Evolutionary conservation across 2,329 filamentous ascomycete genomes (phyloP), one percentile per base, ranked within the genome.

Genomic region (Pseudogymnoascus sp.): DNA sequence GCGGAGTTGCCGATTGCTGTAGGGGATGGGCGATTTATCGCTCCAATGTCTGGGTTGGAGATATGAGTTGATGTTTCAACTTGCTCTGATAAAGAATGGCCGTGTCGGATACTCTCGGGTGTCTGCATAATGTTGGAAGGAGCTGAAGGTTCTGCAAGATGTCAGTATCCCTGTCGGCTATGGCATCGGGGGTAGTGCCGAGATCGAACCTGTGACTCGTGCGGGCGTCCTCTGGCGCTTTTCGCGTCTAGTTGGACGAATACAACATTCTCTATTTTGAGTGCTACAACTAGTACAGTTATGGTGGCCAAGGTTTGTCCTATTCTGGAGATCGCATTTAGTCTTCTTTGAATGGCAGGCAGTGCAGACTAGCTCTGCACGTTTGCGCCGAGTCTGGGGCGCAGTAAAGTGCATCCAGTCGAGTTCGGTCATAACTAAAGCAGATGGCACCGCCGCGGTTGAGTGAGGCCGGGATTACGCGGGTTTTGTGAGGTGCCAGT

Each of bases 341-440:
- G 74, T 70, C 67, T 75, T 75, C 65, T 75, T 75, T 0, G 71
- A 69, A 62, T 75, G 74, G 35, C 74, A 75, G 53, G 67, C 66
- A 21, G 72, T 63, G 64, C 74, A 72, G 62, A 71, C 71, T 6
- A 69, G 62, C 42, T 72, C 70, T 23, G 71, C 74, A 10, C 74
- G 72, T 46, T 75, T 74, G 38, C 72, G 67, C 67, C 74, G 74
- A 17, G 72, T 70, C 63, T 73, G 46, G 9, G 46, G 46, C 17
- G 26, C 46, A 56, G 46, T 56, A 33, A 74, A 75, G 61, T 71
- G 71, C 62, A 75, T 68, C 74, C 74, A 75, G n/a, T 73, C 72
- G 13, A 56, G 46, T 31, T 56, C 46, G 10, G 46, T 33, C 46
- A 56, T 56, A 19, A 6, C 29, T 56, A 10, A 11, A 17, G 15